A percentile compares a stretch with the other conserved stretches of the same genome.
phyloP scores from a whole-genome alignment of 768 basidiomycete genomes.

The Podaxis sp. region DNA sequence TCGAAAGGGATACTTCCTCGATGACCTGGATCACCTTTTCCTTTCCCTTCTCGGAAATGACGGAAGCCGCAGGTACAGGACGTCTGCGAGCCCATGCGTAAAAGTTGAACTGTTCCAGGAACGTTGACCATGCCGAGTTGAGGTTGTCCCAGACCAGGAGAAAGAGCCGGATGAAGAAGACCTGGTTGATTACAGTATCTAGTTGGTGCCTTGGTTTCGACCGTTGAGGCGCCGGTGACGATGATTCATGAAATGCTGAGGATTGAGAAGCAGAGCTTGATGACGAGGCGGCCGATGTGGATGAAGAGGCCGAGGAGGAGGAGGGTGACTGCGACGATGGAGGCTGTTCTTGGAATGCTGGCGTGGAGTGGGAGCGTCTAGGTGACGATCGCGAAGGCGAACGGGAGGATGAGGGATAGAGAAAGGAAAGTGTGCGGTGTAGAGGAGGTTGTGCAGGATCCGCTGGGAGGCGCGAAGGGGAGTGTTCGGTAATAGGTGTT shows the following conservation, averaged over 20 bases:
- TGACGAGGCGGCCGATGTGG: slow-evolving; percentile 24
- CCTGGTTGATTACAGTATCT: slow-evolving; percentile 48
- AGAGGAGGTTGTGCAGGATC: slow-evolving; percentile 55
- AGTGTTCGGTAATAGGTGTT: slow-evolving; percentile 44
- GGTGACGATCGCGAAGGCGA: slow-evolving; percentile 23
- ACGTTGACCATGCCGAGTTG: slow-evolving; percentile 57
- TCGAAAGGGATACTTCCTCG: slow-evolving; percentile 2
- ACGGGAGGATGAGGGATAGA: slow-evolving; percentile 23
- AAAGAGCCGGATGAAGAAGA: slow-evolving; percentile 72
- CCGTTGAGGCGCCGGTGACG: slow-evolving; percentile 15
- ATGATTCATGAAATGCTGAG: slow-evolving; percentile 25
- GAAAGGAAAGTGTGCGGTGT: slow-evolving; percentile 50
- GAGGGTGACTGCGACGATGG: slow-evolving; percentile 10
- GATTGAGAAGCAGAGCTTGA: slow-evolving; percentile 23
- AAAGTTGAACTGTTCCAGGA: slow-evolving; percentile 23
- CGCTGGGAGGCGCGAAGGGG: slow-evolving; percentile 25
- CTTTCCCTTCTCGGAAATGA: slow-evolving; percentile 19
- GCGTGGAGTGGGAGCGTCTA: slow-evolving; percentile 64
- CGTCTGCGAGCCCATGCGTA: slow-evolving; percentile 17
- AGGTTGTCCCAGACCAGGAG: slow-evolving; percentile 69
- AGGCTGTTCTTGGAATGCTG: slow-evolving; percentile 36
- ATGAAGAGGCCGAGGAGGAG: slow-evolving; percentile 17
- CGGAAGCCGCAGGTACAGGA: background rate
- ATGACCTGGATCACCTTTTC: slow-evolving; percentile 16
- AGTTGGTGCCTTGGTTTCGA: slow-evolving; percentile 36